phyloP scores from a whole-genome alignment of 768 basidiomycete genomes.

The Boletus vermiculosoides region DNA sequence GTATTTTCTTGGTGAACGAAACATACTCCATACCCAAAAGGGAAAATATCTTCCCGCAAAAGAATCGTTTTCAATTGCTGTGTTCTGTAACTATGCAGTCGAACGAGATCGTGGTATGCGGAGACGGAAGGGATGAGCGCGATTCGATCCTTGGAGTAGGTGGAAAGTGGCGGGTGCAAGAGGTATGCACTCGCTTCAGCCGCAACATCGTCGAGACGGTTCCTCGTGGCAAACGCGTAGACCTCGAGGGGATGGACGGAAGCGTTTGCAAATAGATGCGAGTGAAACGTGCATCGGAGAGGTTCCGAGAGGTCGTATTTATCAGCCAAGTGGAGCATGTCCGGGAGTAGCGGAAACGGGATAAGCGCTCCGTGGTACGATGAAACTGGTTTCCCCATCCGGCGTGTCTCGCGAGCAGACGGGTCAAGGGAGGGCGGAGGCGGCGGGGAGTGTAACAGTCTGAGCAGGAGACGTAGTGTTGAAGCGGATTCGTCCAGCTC shows the following conservation, averaged over 20 bases:
- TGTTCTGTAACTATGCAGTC: constrained; percentile 57
- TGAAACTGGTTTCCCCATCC: constrained; percentile 33
- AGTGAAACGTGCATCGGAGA: constrained; percentile 42
- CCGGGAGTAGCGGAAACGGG: constrained; percentile 61
- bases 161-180: constrained; percentile 50
- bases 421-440: constrained; percentile 40
- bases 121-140: constrained; percentile 52
- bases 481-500: constrained; percentile 55
- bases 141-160: constrained; percentile 52
- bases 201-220: constrained; percentile 47
- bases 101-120: constrained; percentile 63
- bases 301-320: constrained; percentile 59
- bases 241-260: constrained; percentile 52
- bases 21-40: constrained; percentile 69
- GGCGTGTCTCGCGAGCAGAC: constrained; percentile 25
- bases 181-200: constrained; percentile 59
- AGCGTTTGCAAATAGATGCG: constrained; percentile 56
- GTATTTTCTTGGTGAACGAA: constrained; percentile 47
- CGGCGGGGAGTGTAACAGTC: constrained; percentile 56
- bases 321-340: constrained; percentile 58
- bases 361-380: constrained; percentile 46
- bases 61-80: constrained; percentile 51
- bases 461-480: constrained; percentile 49
- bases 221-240: constrained; percentile 53
- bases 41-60: constrained; percentile 63